These are phyloP conservation scores for Trichoderma erinaceum DNA, from an alignment of 495 filamentous ascomycete genomes.

Conservation along the genomic window DNA sequence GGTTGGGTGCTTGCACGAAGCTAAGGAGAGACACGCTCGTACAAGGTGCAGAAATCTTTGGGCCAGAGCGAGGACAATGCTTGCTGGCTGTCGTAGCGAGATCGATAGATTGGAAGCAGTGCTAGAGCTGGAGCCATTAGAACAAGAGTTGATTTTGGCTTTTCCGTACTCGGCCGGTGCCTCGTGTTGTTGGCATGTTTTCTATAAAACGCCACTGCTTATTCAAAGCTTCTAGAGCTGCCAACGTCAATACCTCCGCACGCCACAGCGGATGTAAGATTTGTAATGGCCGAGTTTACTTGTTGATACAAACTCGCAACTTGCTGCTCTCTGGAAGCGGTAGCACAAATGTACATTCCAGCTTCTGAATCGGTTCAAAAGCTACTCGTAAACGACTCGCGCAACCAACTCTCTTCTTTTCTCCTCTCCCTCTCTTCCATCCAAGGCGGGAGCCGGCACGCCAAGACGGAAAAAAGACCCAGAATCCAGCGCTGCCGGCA, in stretches of 20 bases:
- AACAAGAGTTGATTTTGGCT: neutral
- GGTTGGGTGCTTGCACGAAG: neutral
- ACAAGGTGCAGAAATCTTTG: neutral
- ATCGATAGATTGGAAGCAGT: neutral
- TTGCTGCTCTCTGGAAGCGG: neutral
- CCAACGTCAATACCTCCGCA: too few species aligned
- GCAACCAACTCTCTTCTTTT: neutral
- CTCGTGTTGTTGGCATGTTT: neutral
- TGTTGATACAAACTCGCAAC: too few species aligned
- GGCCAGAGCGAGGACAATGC: neutral
- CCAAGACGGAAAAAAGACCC: neutral
- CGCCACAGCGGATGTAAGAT: too few species aligned
- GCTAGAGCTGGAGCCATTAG: neutral
- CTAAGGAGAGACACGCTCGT: neutral
- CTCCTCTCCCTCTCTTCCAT: neutral
- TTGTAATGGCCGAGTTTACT: too few species aligned
- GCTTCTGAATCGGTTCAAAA: neutral
- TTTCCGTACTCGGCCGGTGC: neutral
- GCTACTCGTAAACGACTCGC: neutral
- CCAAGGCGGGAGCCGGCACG: neutral
- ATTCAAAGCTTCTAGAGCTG: too few species aligned
- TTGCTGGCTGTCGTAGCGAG: neutral
- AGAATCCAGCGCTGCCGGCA: constrained; percentile 1
- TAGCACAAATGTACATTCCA: neutral
- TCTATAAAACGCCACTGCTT: too few species aligned